These are phyloP conservation scores for Backusella tuberculispora DNA, from an alignment of 192 early-diverging fungal species.

Conservation along the genomic window DNA sequence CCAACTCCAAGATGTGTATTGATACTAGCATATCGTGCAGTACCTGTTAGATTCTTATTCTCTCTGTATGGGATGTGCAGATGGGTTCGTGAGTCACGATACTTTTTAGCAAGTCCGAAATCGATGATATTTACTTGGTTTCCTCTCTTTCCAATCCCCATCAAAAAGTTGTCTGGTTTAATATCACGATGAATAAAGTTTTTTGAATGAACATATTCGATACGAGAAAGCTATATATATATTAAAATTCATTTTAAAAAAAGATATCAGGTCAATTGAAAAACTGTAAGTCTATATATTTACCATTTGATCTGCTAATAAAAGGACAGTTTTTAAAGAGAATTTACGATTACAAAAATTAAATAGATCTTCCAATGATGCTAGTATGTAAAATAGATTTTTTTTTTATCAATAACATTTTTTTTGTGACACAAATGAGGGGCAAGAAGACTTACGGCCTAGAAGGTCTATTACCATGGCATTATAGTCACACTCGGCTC, in stretches of 20 bases:
- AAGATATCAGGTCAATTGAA: background rate
- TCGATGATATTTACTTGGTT: conserved; percentile 89
- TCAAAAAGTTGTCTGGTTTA: conserved; percentile 90
- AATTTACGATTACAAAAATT: conserved; percentile 92
- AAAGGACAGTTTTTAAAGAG: conserved; percentile 82
- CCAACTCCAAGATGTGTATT: conserved; percentile 80
- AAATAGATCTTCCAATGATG: conserved; percentile 88
- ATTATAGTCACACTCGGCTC: conserved; percentile 82
- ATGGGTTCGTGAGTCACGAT: conserved; percentile 81
- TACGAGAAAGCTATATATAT: conserved; percentile 52
- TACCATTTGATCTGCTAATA: conserved; percentile 89
- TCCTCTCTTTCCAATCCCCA: conserved; percentile 83
- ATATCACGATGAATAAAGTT: conserved; percentile 90
- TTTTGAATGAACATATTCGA: conserved; percentile 77
- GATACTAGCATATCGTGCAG: conserved; percentile 88
- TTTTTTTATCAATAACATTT: background rate
- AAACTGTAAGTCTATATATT: background rate
- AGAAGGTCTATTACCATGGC: conserved; percentile 89
- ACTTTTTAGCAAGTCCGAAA: conserved; percentile 89
- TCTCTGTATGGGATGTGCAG: conserved; percentile 90
- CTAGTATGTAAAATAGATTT: background rate
- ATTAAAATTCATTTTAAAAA: background rate
- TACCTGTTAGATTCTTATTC: conserved; percentile 90
- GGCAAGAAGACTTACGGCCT: conserved; percentile 52
- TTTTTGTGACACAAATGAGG: conserved; percentile 8